Base-by-base conservation (phyloP, 2,329 filamentous ascomycete genomes). In the Hypocreales sp. region DNA sequence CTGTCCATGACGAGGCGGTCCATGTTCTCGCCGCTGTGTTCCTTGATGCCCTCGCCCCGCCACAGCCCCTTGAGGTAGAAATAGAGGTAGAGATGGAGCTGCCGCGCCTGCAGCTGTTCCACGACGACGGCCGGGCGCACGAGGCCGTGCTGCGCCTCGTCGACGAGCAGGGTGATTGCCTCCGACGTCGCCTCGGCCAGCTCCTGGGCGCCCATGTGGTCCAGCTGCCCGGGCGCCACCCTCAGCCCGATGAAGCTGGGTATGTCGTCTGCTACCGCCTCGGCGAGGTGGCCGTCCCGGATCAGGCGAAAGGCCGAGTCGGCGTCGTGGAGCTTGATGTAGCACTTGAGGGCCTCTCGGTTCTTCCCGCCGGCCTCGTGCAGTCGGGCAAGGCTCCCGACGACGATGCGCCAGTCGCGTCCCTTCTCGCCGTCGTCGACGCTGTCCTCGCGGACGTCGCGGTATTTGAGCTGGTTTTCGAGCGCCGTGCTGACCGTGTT, bases 31-130 rank as follows among this genome's bases (percentile, higher is more conserved):
- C 57, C 58, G 13, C 52, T 50, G 36, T 64, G 58, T 30, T 70
- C 64, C 31, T 58, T 53, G 20, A 76, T 65, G 8, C 68, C 70
- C 32, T 82, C 70, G 1, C 81, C 83, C 32, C 66, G 70, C 86
- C 87, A 98, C 3, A 98, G 60, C 1, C 77, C 74, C 9, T 79
- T 75, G 15, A 98, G 65, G 48, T 98, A 98, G 53, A 95, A 92
- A 56, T 80, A 95, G 0, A 92, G 66, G 45, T 92, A 94, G 0
- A 82, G 60, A 27, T 72, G 61, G 27, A 80, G 58, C 12, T 73
- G 63, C 34, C 76, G 71, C 13, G 63, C 60, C 39, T 77, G 63
- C 2, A 98, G 61, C 46, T 95, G 86, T 5, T 64, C 57, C 3
- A 94, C 76, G 2, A 98, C 86, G 3, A 74, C 66, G 4, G 72